Evolutionary conservation across 2,329 filamentous ascomycete species (phyloP), one percentile per base, ranked within the genome.

Genomic region (Colletotrichum neosansevieriae): DNA sequence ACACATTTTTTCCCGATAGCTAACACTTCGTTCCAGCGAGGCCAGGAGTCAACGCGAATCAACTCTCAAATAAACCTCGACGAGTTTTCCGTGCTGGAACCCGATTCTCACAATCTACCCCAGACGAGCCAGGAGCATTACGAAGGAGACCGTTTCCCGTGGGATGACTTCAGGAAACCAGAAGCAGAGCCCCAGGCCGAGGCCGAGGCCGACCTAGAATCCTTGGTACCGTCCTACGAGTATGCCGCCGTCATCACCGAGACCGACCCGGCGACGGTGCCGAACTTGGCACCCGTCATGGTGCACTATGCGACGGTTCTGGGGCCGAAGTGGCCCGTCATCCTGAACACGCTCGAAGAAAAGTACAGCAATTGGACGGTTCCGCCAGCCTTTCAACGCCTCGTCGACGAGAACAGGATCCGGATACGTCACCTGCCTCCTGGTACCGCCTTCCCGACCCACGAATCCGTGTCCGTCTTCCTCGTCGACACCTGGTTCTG

Each of bases 321-420:
- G 4, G 82, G 82, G 1, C 80, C 81, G n/a, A 69, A 71, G 12
- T 84, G 82, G 82, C 81, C 81, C 6, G 78, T 84, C 74, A 83
- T 29, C 77, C 82, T 50, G 82, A 79, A 72, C 83, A 82, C 2
- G 74, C 77, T 3, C 71, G 75, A 21, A 72, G 73, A 7, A 9
- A 62, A 17, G 58, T 75, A 69, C 12, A 73, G 71, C 51, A 47
- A 71, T 4, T 58, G 71, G 34, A 71, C 21, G 36, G 47, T 34
- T 2, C 63, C 65, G n/a, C 47, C 36, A 74, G 78, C 2, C 12
- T 77, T 82, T 62, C 73, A 73, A 7, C 80, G 80, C 6, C 77
- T 79, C 21, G 68, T 82, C 6, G 71, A 72, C 21, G 60, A 72
- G 3, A 74, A 76, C 9, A 68, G 72, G n/a, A 74, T 84, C 65